A percentile compares a stretch with the other conserved stretches of the same genome.
Conservation (phyloP, 257 asterid species). For the Solanum gandarillasii region DNA sequence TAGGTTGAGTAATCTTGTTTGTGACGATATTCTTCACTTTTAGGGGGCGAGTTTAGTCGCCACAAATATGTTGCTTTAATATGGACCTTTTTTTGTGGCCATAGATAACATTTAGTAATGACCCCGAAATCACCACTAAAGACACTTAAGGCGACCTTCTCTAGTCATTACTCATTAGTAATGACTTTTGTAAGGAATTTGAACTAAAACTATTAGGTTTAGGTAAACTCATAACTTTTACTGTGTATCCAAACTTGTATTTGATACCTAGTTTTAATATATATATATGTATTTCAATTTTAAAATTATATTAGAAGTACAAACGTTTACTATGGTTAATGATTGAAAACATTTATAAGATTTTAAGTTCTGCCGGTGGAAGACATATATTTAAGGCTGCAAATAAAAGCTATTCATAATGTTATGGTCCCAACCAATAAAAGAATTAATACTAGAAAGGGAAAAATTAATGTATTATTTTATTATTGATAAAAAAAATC, state of each 20-base stretch:
- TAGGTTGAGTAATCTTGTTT: background rate
- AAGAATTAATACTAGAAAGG: background rate
- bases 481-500: background rate
- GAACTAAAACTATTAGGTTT: fast-evolving
- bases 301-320: background rate
- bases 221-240: background rate
- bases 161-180: background rate
- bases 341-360: background rate
- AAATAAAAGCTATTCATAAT: background rate
- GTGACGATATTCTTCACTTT: background rate
- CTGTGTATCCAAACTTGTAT: background rate
- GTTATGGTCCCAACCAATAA: background rate
- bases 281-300: background rate
- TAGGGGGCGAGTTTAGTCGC: background rate
- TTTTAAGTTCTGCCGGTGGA: background rate
- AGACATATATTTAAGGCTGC: background rate
- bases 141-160: background rate
- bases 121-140: too few relatives aligned
- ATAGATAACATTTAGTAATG: background rate
- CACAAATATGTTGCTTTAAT: too few relatives aligned
- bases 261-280: too few relatives aligned
- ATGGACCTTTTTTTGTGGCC: background rate
- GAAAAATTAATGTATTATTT: background rate
- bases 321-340: background rate
- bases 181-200: background rate